Conservation (phyloP, 2,329 filamentous ascomycete species). For the Teratosphaeria zuluensis region DNA sequence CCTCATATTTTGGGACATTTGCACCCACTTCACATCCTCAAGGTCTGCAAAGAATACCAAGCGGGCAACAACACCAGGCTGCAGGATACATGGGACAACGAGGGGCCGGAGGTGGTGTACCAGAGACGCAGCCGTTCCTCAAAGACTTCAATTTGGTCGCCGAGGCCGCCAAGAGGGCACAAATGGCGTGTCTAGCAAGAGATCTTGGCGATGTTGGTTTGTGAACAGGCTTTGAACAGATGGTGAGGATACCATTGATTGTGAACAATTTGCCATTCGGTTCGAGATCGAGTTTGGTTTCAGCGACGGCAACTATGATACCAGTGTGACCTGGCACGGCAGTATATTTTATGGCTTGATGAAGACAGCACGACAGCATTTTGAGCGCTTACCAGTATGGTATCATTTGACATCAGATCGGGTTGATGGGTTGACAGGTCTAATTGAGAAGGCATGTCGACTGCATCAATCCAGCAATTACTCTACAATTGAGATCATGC, state of each 20-base stretch:
- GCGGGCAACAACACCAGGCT: slow-evolving; percentile 19
- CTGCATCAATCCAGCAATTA: too few relatives aligned
- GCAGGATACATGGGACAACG: slow-evolving; percentile 21
- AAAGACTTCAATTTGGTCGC: slow-evolving; percentile 78
- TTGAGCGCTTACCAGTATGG: not conserved
- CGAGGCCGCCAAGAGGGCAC: slow-evolving; percentile 85
- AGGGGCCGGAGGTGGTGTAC: slow-evolving; percentile 20
- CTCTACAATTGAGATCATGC: not conserved
- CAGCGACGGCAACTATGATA: not conserved
- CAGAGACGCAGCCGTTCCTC: slow-evolving; percentile 54
- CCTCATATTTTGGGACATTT: slow-evolving; percentile 25
- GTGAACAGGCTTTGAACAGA: slow-evolving; percentile 3
- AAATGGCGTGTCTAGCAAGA: slow-evolving; percentile 79
- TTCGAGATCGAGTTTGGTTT: not conserved
- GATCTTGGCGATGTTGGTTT: slow-evolving; percentile 66
- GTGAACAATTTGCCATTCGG: too few relatives aligned
- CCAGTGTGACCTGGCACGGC: not conserved
- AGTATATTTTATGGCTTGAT: not conserved
- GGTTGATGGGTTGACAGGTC: not conserved
- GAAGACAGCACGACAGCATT: not conserved
- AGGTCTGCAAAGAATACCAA: slow-evolving; percentile 21
- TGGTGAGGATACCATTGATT: not conserved
- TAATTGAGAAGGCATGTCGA: too few relatives aligned
- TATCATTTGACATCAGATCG: not conserved
- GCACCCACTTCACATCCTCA: slow-evolving; percentile 19